These are phyloP conservation scores for Wallacemonas sp. DNA, from an alignment of 208 protist genomes.

Conservation along the genomic window DNA sequence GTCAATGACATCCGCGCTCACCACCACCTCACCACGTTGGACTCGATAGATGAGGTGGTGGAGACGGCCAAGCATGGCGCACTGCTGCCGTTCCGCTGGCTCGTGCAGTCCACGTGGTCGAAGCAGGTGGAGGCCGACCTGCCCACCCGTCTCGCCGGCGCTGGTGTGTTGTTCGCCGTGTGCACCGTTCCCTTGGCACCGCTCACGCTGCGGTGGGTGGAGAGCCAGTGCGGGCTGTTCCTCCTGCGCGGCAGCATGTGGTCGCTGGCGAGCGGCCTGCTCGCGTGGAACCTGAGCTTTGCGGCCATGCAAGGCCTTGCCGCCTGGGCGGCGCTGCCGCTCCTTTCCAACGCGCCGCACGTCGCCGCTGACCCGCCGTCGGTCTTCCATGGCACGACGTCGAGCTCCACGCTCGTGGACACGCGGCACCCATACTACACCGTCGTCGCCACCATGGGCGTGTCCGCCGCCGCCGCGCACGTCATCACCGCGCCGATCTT, in stretches of 20 bases:
- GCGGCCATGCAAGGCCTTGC: slow-evolving; percentile 37
- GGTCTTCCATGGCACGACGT: slow-evolving; percentile 1
- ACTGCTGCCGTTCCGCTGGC: slow-evolving; percentile 42
- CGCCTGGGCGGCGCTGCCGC: slow-evolving; percentile 17
- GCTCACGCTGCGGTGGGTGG: slow-evolving; percentile 63
- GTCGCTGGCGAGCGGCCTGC: slow-evolving; percentile 62
- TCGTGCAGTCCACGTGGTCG: slow-evolving; percentile 64
- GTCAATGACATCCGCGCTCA: slow-evolving; percentile 29
- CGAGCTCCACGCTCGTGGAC: slow-evolving; percentile 37
- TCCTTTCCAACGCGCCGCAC: slow-evolving; percentile 18
- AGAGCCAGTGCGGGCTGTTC: slow-evolving; percentile 68
- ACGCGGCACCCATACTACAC: slow-evolving; percentile 79
- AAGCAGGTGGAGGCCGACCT: slow-evolving; percentile 40
- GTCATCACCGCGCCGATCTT: slow-evolving; percentile 47
- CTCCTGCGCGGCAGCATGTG: slow-evolving; percentile 77
- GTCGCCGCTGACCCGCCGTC: not conserved
- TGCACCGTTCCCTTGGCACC: slow-evolving; percentile 57
- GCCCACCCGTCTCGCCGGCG: slow-evolving; percentile 42
- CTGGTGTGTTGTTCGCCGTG: slow-evolving; percentile 56
- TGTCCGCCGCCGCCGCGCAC: slow-evolving; percentile 51
- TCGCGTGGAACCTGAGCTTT: slow-evolving; percentile 45
- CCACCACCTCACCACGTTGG: slow-evolving; percentile 18
- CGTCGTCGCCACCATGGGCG: slow-evolving; percentile 37
- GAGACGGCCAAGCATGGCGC: slow-evolving; percentile 3
- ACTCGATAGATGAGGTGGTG: slow-evolving; percentile 27